These are phyloP conservation scores for Metarhizium brunneum DNA, from an alignment of 2,329 filamentous ascomycete species.

Conservation along the genomic window DNA sequence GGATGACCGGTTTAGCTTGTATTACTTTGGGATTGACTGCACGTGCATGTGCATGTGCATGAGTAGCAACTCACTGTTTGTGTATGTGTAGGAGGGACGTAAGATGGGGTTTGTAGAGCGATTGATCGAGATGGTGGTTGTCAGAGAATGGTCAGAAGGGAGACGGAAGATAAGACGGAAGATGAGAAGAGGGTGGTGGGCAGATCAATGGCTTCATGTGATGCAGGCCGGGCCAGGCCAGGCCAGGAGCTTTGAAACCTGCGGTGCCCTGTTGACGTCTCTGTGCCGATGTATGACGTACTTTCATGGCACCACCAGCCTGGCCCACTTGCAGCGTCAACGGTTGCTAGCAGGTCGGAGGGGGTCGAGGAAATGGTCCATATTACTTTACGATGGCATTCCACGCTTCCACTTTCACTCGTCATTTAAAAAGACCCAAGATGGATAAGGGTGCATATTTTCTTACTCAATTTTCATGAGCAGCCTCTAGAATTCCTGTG, in stretches of 20 bases:
- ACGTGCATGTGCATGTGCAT: not conserved
- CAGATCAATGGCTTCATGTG: not conserved
- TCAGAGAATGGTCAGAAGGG: not conserved
- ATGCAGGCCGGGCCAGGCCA: not conserved
- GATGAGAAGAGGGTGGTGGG: not conserved
- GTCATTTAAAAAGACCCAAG: too few relatives aligned
- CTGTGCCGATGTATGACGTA: slow-evolving; percentile 3
- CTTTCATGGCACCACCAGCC: not conserved
- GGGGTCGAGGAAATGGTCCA: too few relatives aligned
- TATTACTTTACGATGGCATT: too few relatives aligned
- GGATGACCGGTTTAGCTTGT: not conserved
- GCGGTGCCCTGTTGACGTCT: not conserved
- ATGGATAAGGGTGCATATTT: too few relatives aligned
- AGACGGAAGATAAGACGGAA: not conserved
- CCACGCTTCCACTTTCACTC: too few relatives aligned
- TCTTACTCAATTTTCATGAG: too few relatives aligned
- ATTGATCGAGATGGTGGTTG: not conserved
- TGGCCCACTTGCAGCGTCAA: too few relatives aligned
- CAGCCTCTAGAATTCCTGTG: too few relatives aligned
- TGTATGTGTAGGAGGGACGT: not conserved
- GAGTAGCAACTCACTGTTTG: not conserved
- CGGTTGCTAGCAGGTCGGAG: too few relatives aligned
- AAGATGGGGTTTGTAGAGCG: not conserved
- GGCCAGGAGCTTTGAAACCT: not conserved
- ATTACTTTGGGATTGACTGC: not conserved